Evolutionary conservation across 2,329 filamentous ascomycete genomes (phyloP), one percentile per base, ranked within the genome.

Genomic region (Massarina eburnea): DNA sequence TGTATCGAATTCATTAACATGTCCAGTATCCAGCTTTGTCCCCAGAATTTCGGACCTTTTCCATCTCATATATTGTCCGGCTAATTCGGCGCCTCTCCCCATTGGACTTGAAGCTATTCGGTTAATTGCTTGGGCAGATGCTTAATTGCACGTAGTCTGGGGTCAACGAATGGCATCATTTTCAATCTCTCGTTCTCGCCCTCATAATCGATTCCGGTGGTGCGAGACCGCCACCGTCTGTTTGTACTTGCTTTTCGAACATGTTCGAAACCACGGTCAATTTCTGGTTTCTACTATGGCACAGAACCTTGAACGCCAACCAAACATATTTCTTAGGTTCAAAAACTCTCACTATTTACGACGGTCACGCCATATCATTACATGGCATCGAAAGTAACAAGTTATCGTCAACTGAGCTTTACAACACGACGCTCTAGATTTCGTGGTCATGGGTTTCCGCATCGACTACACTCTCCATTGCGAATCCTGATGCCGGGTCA

Each of bases 41-140:
- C 47, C 52, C 51, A 43, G 51, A 55, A 47, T 51, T 46, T 49
- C 41, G 47, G 21, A 36, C 30, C 37, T 53, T 47, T 47, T 47
- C 52, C 49, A 43, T 45, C 29, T 38, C n/a, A 49, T 48, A 35
- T 43, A 38, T 41, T 40, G 44, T 40, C 45, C 41, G 36, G 35
- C 47, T 52, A 52, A 55, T 57, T 51, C 36, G 45, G n/a, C 30
- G 30, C 41, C 27, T 36, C 18, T 24, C 22, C 32, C 45, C 33
- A 57, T 58, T 55, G 45, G 43, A 49, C 44, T 46, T 34, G 22
- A 36, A 10, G 20, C 38, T 18, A 20, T 48, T 59, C 55, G 58
- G 57, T 39, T 62, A 58, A 61, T 55, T 45, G 52, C 56, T 62
- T 59, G 46, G n/a, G 48, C 49, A 44, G 46, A 54, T 54, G 57